Evolutionary conservation across 768 basidiomycete species (phyloP), one percentile per base, ranked within the genome.

Genomic region (Trametes meyenii): DNA sequence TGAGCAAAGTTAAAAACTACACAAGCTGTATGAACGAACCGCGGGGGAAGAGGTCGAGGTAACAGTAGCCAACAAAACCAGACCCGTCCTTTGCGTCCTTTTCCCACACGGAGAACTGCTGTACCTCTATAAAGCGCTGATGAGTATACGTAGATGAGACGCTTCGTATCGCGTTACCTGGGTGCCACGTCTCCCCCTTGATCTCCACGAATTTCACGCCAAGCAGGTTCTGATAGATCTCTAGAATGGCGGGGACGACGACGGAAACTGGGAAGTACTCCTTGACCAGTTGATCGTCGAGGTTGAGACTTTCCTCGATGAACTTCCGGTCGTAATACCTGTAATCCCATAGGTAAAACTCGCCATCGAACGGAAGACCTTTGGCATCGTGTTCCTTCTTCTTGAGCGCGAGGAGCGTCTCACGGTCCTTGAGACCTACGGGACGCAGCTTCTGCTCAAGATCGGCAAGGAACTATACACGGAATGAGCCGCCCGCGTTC

Each of bases 261-360:
- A 87, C 83, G 2, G 85, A 79, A 2, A 94, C 94, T 0, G 92
- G 92, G 82, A 96, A 94, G 73, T 94, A 92, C 71, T 94, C 89
- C 74, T 94, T 94, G 65, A 95, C 85, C 13, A 87, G 77, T 63
- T 83, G 82, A 65, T 94, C 90, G 62, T 94, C 91, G 36, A 93
- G 80, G 38, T 81, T 78, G 26, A 94, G 78, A 21, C 81, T 79
- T 67, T 82, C 78, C 73, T 94, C 89, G 55, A 88, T 77, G 68
- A 77, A 90, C 69, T 79, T 83, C 63, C 84, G 80, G 70, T 87
- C 85, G 62, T 85, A 89, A 71, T 86, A 88, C 66, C 89, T 81
- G 71, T 92, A 94, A 69, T 94, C 94, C 91, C 92, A 94, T 55
- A 92, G 77, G 68, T 88, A 88, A 70, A 95, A 86, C 68, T 88